Conservation (phyloP, 805 yeast genomes). For the Candida succiphila region DNA sequence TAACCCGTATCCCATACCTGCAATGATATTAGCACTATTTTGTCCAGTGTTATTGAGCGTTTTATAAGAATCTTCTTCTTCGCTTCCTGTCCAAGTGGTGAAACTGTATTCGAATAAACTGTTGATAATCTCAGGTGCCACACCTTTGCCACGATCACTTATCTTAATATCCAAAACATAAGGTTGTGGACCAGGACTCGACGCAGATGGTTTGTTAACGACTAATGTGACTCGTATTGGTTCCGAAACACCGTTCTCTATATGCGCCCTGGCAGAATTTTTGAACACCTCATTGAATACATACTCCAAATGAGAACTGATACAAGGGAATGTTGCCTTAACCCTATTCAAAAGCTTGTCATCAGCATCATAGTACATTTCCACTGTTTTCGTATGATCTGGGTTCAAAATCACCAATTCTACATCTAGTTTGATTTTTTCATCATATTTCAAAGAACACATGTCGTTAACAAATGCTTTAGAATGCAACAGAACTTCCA, state of each 20-base stretch:
- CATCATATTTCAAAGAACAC: slow-evolving; percentile 76
- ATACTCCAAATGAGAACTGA: slow-evolving; percentile 82
- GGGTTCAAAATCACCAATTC: slow-evolving; percentile 25
- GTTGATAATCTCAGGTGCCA: slow-evolving; percentile 51
- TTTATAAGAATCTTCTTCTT: slow-evolving; percentile 46
- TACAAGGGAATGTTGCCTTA: slow-evolving; percentile 64
- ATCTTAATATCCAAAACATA: slow-evolving; percentile 55
- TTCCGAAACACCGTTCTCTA: slow-evolving; percentile 46
- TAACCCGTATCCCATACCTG: slow-evolving; percentile 95
- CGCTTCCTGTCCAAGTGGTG: slow-evolving; percentile 53
- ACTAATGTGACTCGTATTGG: slow-evolving; percentile 43
- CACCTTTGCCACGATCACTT: slow-evolving; percentile 87
- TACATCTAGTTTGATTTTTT: slow-evolving; percentile 48
- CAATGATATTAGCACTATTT: slow-evolving; percentile 45
- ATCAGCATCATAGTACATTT: slow-evolving; percentile 16
- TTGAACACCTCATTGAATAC: slow-evolving; percentile 79
- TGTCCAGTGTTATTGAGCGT: slow-evolving; percentile 57
- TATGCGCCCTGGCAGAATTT: slow-evolving; percentile 80
- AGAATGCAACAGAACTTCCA: slow-evolving; percentile 51
- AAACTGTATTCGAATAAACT: slow-evolving; percentile 81
- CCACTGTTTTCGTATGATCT: slow-evolving; percentile 24
- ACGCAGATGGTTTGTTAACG: slow-evolving; percentile 13
- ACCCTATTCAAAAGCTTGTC: slow-evolving; percentile 26
- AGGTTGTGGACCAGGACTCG: slow-evolving; percentile 10
- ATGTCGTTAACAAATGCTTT: slow-evolving; percentile 75